Conservation (phyloP, 202 grass and related monocot genomes). For the Digitaria exilis region DNA sequence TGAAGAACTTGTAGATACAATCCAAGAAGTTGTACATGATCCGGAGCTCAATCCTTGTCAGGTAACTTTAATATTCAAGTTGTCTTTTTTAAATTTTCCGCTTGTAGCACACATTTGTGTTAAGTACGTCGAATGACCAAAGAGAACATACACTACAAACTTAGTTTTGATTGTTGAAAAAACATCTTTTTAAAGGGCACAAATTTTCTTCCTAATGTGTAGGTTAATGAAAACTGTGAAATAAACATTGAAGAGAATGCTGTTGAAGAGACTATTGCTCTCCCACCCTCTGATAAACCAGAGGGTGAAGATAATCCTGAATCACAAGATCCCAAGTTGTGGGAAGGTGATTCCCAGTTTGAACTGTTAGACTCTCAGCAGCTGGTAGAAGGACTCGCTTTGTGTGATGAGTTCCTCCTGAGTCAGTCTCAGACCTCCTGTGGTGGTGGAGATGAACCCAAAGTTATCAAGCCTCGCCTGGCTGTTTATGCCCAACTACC, state of each 20-base stretch:
- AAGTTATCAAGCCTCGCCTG: constrained; percentile 39
- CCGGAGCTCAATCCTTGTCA: constrained; percentile 40
- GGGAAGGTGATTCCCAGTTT: constrained; percentile 86
- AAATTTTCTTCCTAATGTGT: constrained; percentile 18
- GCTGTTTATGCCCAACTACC: constrained; percentile 69
- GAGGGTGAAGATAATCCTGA: constrained; percentile 51
- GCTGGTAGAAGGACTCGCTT: constrained; percentile 66
- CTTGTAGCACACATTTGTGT: neutral
- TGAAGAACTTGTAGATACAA: constrained; percentile 43
- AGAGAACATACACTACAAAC: neutral
- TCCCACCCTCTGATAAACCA: constrained; percentile 45
- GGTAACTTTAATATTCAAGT: constrained; percentile 39
- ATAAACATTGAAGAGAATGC: constrained; percentile 47
- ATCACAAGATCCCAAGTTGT: constrained; percentile 72
- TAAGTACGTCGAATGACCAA: neutral
- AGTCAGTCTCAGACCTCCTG: constrained; percentile 75
- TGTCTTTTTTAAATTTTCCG: constrained; percentile 6
- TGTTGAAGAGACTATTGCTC: constrained; percentile 32
- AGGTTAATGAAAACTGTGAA: constrained; percentile 48
- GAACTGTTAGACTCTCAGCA: constrained; percentile 78
- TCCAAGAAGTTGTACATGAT: constrained; percentile 47
- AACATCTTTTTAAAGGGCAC: neutral
- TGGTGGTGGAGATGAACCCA: constrained; percentile 44
- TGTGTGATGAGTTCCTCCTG: constrained; percentile 85
- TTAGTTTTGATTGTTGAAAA: constrained; percentile 14